phyloP scores from a whole-genome alignment of 495 filamentous ascomycete genomes.

The Thermothielavioides terrestris region DNA sequence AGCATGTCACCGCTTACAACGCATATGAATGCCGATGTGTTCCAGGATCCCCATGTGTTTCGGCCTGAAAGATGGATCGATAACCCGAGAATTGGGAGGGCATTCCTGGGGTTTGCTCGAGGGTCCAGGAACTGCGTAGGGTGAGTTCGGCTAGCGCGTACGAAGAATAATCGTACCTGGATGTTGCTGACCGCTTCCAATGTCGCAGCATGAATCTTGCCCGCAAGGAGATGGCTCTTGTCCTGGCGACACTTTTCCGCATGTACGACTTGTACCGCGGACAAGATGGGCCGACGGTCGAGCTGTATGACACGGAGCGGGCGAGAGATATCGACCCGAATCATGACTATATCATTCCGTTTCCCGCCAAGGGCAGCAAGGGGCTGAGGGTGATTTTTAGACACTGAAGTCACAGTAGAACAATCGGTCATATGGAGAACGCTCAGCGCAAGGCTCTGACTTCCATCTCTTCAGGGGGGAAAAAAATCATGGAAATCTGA shows the following conservation, averaged over 20 bases:
- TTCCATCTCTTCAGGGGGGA: too few species aligned
- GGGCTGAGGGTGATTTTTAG: constrained; percentile 1
- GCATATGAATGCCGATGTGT: neutral
- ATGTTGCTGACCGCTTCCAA: neutral
- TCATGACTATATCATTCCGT: constrained; percentile 8
- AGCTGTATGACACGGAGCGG: constrained; percentile 10
- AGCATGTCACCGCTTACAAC: constrained; percentile 1
- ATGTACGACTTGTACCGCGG: constrained; percentile 8
- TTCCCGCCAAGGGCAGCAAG: constrained; percentile 6
- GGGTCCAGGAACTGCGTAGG: constrained; percentile 8
- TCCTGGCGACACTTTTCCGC: constrained; percentile 1
- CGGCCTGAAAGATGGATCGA: constrained; percentile 10
- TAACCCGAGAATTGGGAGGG: neutral
- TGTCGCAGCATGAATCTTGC: constrained; percentile 6
- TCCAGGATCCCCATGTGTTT: constrained; percentile 4
- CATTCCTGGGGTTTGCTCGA: constrained; percentile 4
- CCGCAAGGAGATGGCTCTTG: constrained; percentile 1
- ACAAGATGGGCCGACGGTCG: constrained; percentile 7
- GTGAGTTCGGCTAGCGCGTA: neutral
- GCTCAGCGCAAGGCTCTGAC: too few species aligned
- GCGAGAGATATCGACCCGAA: constrained; percentile 7
- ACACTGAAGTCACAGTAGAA: too few species aligned
- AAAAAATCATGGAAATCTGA: too few species aligned
- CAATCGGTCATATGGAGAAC: too few species aligned
- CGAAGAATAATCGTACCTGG: neutral